These are phyloP conservation scores for Fusarium albosuccineum DNA, from an alignment of 2,329 filamentous ascomycete genomes.

Conservation along the genomic window DNA sequence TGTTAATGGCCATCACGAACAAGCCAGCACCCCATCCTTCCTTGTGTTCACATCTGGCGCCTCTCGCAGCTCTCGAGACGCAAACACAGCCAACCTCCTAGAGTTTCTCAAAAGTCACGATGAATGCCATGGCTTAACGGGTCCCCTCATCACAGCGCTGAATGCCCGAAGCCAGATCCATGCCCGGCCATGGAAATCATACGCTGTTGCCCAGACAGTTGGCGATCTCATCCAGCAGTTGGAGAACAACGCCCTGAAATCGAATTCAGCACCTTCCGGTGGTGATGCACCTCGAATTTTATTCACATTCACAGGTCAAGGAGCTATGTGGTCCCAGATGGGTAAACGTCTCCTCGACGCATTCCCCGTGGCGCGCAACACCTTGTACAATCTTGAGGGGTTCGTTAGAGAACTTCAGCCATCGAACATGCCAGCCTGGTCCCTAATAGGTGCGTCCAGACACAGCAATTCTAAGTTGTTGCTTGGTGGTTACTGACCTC, in stretches of 20 bases:
- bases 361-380: conserved; percentile 39
- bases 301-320: conserved; percentile 39
- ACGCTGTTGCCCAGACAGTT: conserved; percentile 37
- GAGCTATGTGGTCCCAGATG: conserved; percentile 43
- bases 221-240: conserved; percentile 35
- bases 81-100: conserved; percentile 27
- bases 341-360: conserved; percentile 38
- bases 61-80: conserved; percentile 34
- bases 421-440: conserved; percentile 20
- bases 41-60: conserved; percentile 38
- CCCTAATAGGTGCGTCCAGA: conserved; percentile 22
- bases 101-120: conserved; percentile 33
- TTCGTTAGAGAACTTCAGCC: conserved; percentile 29
- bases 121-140: conserved; percentile 26
- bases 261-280: conserved; percentile 20
- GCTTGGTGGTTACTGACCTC: conserved; percentile 8
- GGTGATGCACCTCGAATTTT: conserved; percentile 13
- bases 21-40: conserved; percentile 15
- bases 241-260: conserved; percentile 35
- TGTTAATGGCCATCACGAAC: conserved; percentile 20
- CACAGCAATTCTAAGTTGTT: fast-evolving
- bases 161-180: conserved; percentile 40
- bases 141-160: conserved; percentile 32
- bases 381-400: conserved; percentile 32
- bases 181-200: conserved; percentile 41